Evolutionary conservation across 208 protist genomes (phyloP), one percentile per base, ranked within the genome.

Genomic region (Trypanosoma conorhini): DNA sequence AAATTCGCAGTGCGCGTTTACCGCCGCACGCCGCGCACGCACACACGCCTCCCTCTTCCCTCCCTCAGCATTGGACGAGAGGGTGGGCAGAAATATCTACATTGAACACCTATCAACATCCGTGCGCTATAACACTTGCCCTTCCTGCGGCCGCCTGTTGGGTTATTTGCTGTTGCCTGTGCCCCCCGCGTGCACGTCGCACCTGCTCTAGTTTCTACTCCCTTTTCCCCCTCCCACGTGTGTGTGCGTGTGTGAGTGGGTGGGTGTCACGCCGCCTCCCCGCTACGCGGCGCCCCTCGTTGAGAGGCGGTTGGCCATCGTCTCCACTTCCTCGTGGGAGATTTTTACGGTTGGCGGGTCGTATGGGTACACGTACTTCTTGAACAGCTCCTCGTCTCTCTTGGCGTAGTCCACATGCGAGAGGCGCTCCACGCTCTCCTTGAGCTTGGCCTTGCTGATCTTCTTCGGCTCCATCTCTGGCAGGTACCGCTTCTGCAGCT

Each of bases 281-380:
- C 50, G 38, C 24, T 73, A 69, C 21, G 44, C 58, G 24, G 33
- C 55, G 10, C 33, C 46, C 56, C 38, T 89, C 24, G 86, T 93
- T 15, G 85, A 93, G 15, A 95, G 81, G 44, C 89, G 87, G 35
- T 87, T 78, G 50, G 87, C 89, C 84, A 92, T 91, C 26, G 77
- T 85, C 44, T 86, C 73, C 65, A 87, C 76, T 13, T 89, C 79
- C 5, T 63, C 55, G 26, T 52, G 76, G 12, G 79, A 83, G n/a
- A 95, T 92, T 44, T 70, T 91, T 4, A 67, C 74, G 38, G 60
- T 77, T 78, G 87, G 89, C 3, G 87, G 87, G 67, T 93, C 90
- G 70, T 91, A 80, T n/a, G 87, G 87, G 51, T 92, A 93, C 28
- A 95, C 87, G 63, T 92, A 80, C 82, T 95, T 95, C 62, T 93